phyloP scores from a whole-genome alignment of 176 grass and related monocot genomes.

The Avena insularis region DNA sequence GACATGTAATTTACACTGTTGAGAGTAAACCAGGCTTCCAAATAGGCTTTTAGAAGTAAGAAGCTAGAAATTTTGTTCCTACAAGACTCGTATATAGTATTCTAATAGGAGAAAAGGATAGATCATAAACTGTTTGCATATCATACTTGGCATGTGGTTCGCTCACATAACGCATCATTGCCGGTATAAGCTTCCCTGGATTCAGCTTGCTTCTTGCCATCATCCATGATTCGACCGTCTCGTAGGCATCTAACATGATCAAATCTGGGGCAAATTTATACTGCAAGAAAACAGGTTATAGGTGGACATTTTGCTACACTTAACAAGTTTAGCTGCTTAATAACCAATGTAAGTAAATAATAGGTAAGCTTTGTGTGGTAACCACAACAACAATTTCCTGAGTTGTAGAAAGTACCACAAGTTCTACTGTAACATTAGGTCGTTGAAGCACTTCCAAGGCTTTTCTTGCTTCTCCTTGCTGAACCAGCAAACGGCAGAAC shows the following conservation, averaged over 20 bases:
- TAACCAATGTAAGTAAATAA: conserved; percentile 9
- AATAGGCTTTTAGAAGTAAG: neutral
- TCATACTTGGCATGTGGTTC: conserved; percentile 98
- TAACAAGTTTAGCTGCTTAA: conserved; percentile 24
- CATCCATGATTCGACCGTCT: conserved; percentile 99
- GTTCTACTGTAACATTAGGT: conserved; percentile 79
- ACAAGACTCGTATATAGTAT: conserved; percentile 19
- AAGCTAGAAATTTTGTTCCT: neutral
- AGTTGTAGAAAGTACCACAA: conserved; percentile 74
- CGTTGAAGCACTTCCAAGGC: conserved; percentile 89
- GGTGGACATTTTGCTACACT: neutral
- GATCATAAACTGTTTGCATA: neutral
- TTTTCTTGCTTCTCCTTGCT: conserved; percentile 99
- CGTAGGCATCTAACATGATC: conserved; percentile 95
- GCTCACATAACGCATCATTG: conserved; percentile 99
- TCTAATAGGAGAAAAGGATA: conserved; percentile 22
- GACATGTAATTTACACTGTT: neutral
- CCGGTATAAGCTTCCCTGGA: conserved; percentile 97
- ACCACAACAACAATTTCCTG: neutral
- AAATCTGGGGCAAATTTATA: conserved; percentile 99
- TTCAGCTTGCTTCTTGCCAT: conserved; percentile 87
- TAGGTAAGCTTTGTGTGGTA: conserved; percentile 10
- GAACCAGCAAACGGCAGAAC: conserved; percentile 44
- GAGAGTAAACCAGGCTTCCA: neutral
- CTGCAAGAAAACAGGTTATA: conserved; percentile 59